Conservation (phyloP, 768 basidiomycete species). For the Boletus reticuloceps region DNA sequence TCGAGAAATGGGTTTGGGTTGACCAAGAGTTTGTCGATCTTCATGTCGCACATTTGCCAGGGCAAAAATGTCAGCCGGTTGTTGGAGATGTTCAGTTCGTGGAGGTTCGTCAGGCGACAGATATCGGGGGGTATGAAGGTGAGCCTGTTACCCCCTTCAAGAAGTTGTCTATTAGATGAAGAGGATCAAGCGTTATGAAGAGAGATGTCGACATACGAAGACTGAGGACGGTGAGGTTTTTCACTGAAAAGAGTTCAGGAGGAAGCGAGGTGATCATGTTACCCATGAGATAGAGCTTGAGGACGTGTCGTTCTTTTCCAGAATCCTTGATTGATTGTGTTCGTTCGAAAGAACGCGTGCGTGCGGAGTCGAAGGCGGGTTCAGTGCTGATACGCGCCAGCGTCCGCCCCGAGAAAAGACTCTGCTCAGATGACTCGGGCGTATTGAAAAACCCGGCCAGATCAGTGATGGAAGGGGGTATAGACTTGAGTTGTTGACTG, state of each 20-base stretch:
- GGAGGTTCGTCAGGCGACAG: conserved; percentile 47
- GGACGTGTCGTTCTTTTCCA: conserved; percentile 45
- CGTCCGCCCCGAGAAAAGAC: conserved; percentile 21
- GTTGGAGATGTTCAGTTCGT: conserved; percentile 57
- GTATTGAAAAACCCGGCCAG: conserved; percentile 47
- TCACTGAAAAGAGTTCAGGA: conserved; percentile 51
- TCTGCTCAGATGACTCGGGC: conserved; percentile 34
- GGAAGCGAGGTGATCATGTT: conserved; percentile 59
- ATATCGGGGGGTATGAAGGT: conserved; percentile 64
- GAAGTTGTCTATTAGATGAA: not conserved
- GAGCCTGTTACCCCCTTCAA: conserved; percentile 55
- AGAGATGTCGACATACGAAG: conserved; percentile 47
- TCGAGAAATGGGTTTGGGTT: conserved; percentile 60
- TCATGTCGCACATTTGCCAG: conserved; percentile 61
- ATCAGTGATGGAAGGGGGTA: conserved; percentile 47
- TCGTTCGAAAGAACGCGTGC: conserved; percentile 24
- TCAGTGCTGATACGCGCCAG: conserved; percentile 37
- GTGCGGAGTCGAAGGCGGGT: conserved; percentile 24
- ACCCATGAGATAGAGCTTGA: conserved; percentile 54
- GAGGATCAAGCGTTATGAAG: not conserved
- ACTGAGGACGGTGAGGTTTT: conserved; percentile 58
- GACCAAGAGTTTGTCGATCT: conserved; percentile 44
- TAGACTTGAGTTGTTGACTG: conserved; percentile 40
- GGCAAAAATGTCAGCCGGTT: conserved; percentile 62
- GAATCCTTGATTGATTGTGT: conserved; percentile 27